These are phyloP conservation scores for Sporothrix schenckii DNA, from an alignment of 2,329 filamentous ascomycete genomes.

Conservation along the genomic window DNA sequence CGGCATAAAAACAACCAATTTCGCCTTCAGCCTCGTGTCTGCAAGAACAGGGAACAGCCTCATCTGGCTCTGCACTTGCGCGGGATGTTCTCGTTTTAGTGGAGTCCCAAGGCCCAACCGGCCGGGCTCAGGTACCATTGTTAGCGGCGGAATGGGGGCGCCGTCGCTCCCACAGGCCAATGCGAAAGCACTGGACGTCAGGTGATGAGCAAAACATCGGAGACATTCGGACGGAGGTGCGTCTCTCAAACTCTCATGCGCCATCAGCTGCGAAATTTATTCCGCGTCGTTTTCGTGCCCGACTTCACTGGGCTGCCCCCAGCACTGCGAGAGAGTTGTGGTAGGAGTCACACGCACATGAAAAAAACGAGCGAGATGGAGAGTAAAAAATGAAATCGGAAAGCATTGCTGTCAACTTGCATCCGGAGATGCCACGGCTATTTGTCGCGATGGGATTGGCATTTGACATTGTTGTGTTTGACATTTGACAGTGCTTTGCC, in stretches of 20 bases:
- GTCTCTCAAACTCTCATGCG: background rate
- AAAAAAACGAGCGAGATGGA: background rate
- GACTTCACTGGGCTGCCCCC: no score
- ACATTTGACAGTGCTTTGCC: no score
- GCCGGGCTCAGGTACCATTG: background rate
- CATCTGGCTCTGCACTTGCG: background rate
- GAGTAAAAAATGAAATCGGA: background rate
- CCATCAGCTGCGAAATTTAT: background rate
- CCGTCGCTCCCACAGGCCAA: no score
- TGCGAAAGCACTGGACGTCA: background rate
- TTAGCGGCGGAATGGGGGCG: background rate
- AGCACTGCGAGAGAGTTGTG: no score
- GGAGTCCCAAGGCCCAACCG: background rate
- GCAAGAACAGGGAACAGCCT: background rate
- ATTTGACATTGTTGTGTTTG: background rate
- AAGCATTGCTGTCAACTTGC: background rate
- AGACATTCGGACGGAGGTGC: background rate
- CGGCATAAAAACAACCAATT: background rate
- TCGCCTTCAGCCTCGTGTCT: constrained; percentile 21
- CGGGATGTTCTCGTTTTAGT: constrained; percentile 22
- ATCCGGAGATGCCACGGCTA: constrained; percentile 11
- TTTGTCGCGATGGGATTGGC: background rate
- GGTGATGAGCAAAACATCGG: constrained; percentile 24
- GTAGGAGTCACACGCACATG: background rate
- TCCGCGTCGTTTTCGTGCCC: constrained; percentile 23